A percentile compares a stretch with the other conserved stretches of the same genome.
Evolutionary conservation across 1,284 basidiomycete genomes (phyloP).

Genomic region (Athelia sp.): DNA sequence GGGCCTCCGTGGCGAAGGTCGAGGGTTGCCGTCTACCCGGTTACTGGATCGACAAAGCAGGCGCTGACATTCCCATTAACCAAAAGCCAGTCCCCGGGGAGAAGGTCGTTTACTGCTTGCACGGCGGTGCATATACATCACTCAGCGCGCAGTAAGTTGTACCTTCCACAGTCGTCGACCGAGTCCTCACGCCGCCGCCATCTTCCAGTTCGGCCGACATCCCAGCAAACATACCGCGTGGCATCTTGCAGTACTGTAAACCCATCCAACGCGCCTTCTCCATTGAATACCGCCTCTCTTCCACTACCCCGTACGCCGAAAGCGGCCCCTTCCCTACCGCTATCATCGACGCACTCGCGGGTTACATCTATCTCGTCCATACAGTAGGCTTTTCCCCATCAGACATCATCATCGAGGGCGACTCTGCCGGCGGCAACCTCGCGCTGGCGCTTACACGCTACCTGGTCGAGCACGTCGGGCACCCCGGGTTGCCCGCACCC

Average conservation of each 20-base stretch:
- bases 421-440: slow-evolving; percentile 20
- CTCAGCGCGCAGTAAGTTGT: slow-evolving; percentile 33
- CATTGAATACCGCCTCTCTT: slow-evolving; percentile 17
- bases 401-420: slow-evolving; percentile 39
- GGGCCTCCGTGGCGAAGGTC: slow-evolving; percentile 36
- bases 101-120: slow-evolving; percentile 46
- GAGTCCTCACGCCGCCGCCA: slow-evolving; percentile 11
- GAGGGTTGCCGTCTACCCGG: slow-evolving; percentile 41
- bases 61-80: slow-evolving; percentile 25
- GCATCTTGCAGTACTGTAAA: slow-evolving; percentile 13
- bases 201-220: neutral
- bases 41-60: slow-evolving; percentile 49
- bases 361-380: slow-evolving; percentile 34
- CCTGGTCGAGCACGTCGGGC: slow-evolving; percentile 14
- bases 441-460: slow-evolving; percentile 24
- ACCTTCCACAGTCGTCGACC: slow-evolving; percentile 26
- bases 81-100: slow-evolving; percentile 38
- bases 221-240: neutral
- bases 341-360: slow-evolving; percentile 34
- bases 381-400: slow-evolving; percentile 27
- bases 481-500: slow-evolving; percentile 12
- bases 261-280: slow-evolving; percentile 30
- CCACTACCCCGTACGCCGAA: slow-evolving; percentile 16
- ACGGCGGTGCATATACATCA: slow-evolving; percentile 43
- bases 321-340: slow-evolving; percentile 36